Percentiles rank a stretch among this genome's conserved stretches.
Conservation (phyloP, 2,329 filamentous ascomycete species). For the Aspergillus eucalypticola region DNA sequence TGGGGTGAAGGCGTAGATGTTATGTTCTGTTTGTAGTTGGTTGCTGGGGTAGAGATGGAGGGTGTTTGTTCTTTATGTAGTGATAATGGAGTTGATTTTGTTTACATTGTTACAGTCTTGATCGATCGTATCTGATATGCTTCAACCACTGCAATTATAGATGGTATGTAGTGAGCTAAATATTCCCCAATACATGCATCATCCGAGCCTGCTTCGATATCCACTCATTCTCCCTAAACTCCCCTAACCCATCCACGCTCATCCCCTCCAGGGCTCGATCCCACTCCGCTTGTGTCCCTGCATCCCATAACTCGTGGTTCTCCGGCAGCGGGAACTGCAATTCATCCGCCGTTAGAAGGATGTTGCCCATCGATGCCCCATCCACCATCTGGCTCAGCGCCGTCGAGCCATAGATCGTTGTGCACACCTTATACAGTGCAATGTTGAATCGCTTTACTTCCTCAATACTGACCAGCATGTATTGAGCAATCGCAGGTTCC, state of each 20-base stretch:
- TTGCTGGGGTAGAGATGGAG: background rate
- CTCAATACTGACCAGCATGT: constrained; percentile 29
- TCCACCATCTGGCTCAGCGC: background rate
- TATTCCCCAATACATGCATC: background rate
- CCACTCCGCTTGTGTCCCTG: background rate
- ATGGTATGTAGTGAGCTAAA: background rate
- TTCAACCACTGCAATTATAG: background rate
- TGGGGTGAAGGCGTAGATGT: too few species aligned
- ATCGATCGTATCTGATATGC: background rate
- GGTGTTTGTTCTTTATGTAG: background rate
- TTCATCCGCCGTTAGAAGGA: constrained; percentile 15
- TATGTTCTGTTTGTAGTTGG: background rate
- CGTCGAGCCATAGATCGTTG: background rate
- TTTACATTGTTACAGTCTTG: background rate
- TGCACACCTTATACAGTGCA: constrained; percentile 29
- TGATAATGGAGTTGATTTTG: too few species aligned
- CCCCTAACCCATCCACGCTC: background rate
- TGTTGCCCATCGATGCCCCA: background rate
- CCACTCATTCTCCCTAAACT: background rate
- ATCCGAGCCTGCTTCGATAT: background rate
- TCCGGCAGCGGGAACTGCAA: constrained; percentile 23
- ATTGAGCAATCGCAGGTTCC: constrained; percentile 14
- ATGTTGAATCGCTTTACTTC: constrained; percentile 33
- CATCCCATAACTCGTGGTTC: constrained; percentile 18
- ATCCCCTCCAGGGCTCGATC: background rate